Percentiles rank a stretch among this genome's conserved stretches.
Conservation (phyloP, 345 rosid species). For the Eucalyptus albens region DNA sequence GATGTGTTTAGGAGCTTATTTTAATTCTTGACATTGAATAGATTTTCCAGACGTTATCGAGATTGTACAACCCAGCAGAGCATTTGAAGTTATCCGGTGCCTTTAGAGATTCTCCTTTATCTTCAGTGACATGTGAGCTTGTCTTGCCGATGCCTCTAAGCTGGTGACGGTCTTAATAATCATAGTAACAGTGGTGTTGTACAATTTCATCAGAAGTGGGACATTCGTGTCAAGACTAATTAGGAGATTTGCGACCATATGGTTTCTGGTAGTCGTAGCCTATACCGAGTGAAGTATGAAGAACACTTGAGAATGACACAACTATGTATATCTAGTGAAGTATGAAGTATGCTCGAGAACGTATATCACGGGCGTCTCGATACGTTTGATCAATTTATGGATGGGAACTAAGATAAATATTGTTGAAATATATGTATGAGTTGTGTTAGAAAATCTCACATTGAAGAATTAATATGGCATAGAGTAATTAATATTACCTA, state of each 20-base stretch:
- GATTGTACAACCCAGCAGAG: background rate
- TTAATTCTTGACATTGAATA: rapidly evolving
- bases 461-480: rapidly evolving
- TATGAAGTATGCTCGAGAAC: rapidly evolving
- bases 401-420: too few species aligned
- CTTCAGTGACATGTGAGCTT: background rate
- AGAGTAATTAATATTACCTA: too few species aligned
- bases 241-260: background rate
- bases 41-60: background rate
- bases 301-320: background rate
- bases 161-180: too few species aligned
- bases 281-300: background rate
- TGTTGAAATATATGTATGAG: rapidly evolving
- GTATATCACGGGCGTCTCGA: rapidly evolving
- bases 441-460: too few species aligned
- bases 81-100: too few species aligned
- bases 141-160: background rate
- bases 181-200: rapidly evolving
- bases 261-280: background rate
- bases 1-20: background rate
- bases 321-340: too few species aligned
- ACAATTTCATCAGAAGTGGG: background rate
- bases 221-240: background rate
- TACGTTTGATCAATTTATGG: too few species aligned
- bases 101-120: background rate